Base-by-base conservation (phyloP, 805 yeast genomes). In the Pichia heedii region DNA sequence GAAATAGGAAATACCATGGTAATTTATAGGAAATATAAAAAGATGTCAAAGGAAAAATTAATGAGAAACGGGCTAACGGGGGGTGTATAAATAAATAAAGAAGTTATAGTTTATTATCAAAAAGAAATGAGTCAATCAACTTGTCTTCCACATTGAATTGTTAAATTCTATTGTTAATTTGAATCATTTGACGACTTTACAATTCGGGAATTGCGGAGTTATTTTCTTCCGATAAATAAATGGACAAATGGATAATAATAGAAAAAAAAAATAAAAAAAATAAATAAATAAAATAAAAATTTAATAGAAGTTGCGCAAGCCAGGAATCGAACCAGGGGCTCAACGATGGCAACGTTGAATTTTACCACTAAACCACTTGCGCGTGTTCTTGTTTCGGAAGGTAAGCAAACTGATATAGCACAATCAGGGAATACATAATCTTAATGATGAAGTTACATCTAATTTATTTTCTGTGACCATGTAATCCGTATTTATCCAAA, bases 271-370 rank as follows among this genome's bases (percentile, higher is more conserved):
- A 11, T 8, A 15, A 27, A 33, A 24, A 12, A 18, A 26, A 13
- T 15, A 22, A 10, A 19, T 1, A 22, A 10, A 29, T n/a, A 16
- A 2, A 3, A 1, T 22, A 18, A 33, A 39, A 39, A 36, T 30
- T 18, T 8, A 39, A 20, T n/a, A n/a, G n/a, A n/a, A n/a, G n/a
- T 15, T 51, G 56, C 56, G 55, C 55, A 47, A 52, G 52, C 55
- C 55, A 53, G 56, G 56, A 53, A 53, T 53, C 54, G 56, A 53
- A 52, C 55, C 52, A 48, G 54, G 55, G 55, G 55, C 55, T 48
- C 55, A 49, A 50, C 55, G 52, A 52, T 52, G 55, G 55, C 55
- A 52, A 52, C 52, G 54, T 46, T 49, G 47, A 44, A 44, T 44
- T 40, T 40, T 44, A 44, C 47, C 47, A 44, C 47, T 44, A 44